phyloP scores from a whole-genome alignment of 2,329 filamentous ascomycete species.

The Dissoconium aciculare region DNA sequence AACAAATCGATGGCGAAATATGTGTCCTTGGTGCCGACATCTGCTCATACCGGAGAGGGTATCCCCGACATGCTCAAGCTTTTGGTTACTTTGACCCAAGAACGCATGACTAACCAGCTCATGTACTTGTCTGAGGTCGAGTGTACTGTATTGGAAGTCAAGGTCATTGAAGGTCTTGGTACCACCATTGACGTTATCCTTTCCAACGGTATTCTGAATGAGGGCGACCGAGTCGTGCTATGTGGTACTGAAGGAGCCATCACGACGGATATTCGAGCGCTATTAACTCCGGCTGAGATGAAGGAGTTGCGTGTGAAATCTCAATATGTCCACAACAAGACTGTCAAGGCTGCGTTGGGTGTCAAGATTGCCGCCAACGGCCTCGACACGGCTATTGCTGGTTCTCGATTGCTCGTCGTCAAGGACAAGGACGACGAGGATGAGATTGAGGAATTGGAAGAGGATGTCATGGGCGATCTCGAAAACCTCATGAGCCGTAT shows the following conservation, averaged over 20 bases:
- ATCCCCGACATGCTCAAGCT: constrained; percentile 98
- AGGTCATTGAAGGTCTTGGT: constrained; percentile 95
- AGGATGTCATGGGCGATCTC: constrained; percentile 91
- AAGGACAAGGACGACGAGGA: constrained; percentile 84
- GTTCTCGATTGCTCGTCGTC: constrained; percentile 84
- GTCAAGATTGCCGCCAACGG: constrained; percentile 97
- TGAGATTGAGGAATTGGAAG: constrained; percentile 64
- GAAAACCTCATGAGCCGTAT: constrained; percentile 83
- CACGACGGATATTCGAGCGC: constrained; percentile 82
- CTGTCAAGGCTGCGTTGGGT: constrained; percentile 94
- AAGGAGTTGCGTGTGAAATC: constrained; percentile 93
- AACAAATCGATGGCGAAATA: constrained; percentile 93
- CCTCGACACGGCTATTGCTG: constrained; percentile 89
- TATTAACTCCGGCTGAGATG: constrained; percentile 82
- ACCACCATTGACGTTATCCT: constrained; percentile 97
- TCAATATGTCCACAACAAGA: constrained; percentile 95
- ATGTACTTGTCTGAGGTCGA: constrained; percentile 99
- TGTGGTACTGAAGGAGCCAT: constrained; percentile 97
- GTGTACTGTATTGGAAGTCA: constrained; percentile 94
- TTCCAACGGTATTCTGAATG: constrained; percentile 84
- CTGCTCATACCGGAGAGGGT: constrained; percentile 96
- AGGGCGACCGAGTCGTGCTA: constrained; percentile 86
- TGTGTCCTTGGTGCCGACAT: constrained; percentile 94
- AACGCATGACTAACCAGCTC: constrained; percentile 89
- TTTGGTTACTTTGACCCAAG: constrained; percentile 78